phyloP scores from a whole-genome alignment of 2,329 filamentous ascomycete genomes.

The Neofusicoccum kwambonambiense region DNA sequence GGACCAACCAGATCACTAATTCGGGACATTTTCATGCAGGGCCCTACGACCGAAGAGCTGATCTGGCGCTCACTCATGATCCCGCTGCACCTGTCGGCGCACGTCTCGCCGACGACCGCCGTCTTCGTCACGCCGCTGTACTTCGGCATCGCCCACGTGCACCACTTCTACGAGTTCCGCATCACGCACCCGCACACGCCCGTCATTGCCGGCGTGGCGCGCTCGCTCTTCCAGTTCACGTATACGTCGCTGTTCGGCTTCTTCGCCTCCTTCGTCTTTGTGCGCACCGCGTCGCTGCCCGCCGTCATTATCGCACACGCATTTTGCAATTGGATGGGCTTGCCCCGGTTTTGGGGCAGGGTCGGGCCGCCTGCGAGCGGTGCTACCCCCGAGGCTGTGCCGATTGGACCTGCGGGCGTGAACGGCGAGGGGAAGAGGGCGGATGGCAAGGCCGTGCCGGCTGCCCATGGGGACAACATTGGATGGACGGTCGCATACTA shows the following conservation, averaged over 20 bases:
- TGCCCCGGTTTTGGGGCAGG: slow-evolving; percentile 81
- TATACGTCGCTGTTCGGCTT: slow-evolving; percentile 94
- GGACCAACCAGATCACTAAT: not conserved
- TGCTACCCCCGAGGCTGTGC: slow-evolving; percentile 24
- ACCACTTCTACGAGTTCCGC: slow-evolving; percentile 94
- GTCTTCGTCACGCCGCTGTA: slow-evolving; percentile 83
- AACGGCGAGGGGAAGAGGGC: slow-evolving; percentile 26
- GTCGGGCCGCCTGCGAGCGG: slow-evolving; percentile 49
- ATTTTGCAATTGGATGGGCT: slow-evolving; percentile 90
- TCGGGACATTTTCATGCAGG: slow-evolving; percentile 34
- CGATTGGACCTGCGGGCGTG: slow-evolving; percentile 35
- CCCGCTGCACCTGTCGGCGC: slow-evolving; percentile 73
- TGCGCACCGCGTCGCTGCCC: slow-evolving; percentile 79
- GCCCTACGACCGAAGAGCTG: slow-evolving; percentile 87
- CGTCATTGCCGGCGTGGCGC: slow-evolving; percentile 60
- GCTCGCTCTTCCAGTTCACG: slow-evolving; percentile 77
- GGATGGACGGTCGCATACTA: slow-evolving; percentile 81
- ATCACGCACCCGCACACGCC: slow-evolving; percentile 73
- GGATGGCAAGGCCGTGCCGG: slow-evolving; percentile 20
- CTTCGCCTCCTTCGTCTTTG: slow-evolving; percentile 84
- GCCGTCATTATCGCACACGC: slow-evolving; percentile 75
- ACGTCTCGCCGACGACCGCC: slow-evolving; percentile 53
- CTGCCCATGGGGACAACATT: slow-evolving; percentile 35
- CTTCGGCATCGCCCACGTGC: slow-evolving; percentile 89
- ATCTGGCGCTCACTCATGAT: slow-evolving; percentile 88